These are phyloP conservation scores for Hymenoscyphus salicellus DNA, from an alignment of 2,329 filamentous ascomycete species.

Conservation along the genomic window DNA sequence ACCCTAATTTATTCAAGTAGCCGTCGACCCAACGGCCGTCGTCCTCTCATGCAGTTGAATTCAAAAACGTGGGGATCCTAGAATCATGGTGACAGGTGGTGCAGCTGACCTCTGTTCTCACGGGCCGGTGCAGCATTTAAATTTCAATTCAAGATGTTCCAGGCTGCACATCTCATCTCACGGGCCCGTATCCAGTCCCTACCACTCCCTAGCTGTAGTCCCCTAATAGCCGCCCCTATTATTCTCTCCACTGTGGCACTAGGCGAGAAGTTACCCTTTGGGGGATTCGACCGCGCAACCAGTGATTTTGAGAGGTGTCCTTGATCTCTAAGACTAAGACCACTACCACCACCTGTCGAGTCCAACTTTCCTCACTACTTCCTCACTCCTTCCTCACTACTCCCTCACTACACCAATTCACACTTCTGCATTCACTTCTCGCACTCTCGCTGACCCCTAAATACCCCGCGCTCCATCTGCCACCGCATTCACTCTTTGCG, in stretches of 20 bases:
- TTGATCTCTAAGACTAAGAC: background rate
- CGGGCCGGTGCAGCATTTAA: background rate
- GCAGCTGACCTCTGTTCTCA: background rate
- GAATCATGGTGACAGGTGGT: background rate
- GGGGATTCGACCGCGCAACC: background rate
- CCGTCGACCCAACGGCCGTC: background rate
- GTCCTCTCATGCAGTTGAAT: background rate
- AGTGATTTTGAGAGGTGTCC: conserved; percentile 1
- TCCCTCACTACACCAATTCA: background rate
- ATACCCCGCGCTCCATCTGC: background rate
- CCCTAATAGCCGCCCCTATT: conserved; percentile 2
- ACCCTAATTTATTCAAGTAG: background rate
- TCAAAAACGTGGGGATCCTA: background rate
- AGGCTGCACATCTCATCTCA: background rate
- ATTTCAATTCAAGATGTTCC: background rate
- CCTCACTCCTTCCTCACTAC: too few species aligned
- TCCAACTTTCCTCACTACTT: too few species aligned
- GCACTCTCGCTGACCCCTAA: background rate
- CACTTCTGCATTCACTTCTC: background rate
- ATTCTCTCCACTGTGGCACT: background rate
- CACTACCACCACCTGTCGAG: background rate
- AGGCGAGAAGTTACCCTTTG: background rate
- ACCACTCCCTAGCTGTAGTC: background rate
- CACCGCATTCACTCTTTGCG: background rate
- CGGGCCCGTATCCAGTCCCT: background rate